Conservation (phyloP, 495 filamentous ascomycete genomes). For the Tuber calosporum region DNA sequence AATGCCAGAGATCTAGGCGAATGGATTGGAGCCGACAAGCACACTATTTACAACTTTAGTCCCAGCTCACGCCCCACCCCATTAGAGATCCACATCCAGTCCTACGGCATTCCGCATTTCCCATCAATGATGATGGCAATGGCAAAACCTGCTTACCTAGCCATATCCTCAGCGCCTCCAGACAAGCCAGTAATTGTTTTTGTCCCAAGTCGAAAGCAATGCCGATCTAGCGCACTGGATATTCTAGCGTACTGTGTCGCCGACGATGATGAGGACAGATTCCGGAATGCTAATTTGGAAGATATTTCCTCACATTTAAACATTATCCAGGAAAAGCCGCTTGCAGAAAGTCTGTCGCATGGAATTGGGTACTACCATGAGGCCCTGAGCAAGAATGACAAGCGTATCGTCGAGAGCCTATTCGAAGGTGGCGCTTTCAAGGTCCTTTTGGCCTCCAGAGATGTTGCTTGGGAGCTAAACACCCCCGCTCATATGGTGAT, state of each 20-base stretch:
- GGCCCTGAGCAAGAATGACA: slow-evolving; percentile 78
- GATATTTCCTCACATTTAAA: slow-evolving; percentile 75
- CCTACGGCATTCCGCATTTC: slow-evolving; percentile 92
- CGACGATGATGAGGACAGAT: slow-evolving; percentile 88
- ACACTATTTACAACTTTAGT: slow-evolving; percentile 98
- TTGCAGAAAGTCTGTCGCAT: slow-evolving; percentile 87
- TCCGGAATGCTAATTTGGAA: slow-evolving; percentile 71
- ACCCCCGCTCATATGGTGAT: slow-evolving; percentile 82
- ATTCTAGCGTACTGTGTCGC: slow-evolving; percentile 74
- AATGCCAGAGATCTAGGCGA: slow-evolving; percentile 92
- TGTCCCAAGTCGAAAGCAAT: slow-evolving; percentile 87
- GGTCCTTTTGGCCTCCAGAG: slow-evolving; percentile 83
- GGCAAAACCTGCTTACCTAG: slow-evolving; percentile 84
- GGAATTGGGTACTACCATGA: slow-evolving; percentile 98
- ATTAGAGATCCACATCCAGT: slow-evolving; percentile 90
- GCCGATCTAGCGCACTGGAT: slow-evolving; percentile 80
- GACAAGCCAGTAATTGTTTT: slow-evolving; percentile 88
- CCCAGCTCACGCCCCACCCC: slow-evolving; percentile 80
- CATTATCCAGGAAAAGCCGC: slow-evolving; percentile 71
- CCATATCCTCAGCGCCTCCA: slow-evolving; percentile 73
- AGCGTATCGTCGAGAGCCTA: slow-evolving; percentile 84
- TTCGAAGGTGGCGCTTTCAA: slow-evolving; percentile 90
- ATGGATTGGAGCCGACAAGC: slow-evolving; percentile 98
- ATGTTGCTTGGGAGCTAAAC: slow-evolving; percentile 94
- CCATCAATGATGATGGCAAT: slow-evolving; percentile 97